phyloP scores from a whole-genome alignment of 2,329 filamentous ascomycete genomes.

The Exophiala lecanii-corni region DNA sequence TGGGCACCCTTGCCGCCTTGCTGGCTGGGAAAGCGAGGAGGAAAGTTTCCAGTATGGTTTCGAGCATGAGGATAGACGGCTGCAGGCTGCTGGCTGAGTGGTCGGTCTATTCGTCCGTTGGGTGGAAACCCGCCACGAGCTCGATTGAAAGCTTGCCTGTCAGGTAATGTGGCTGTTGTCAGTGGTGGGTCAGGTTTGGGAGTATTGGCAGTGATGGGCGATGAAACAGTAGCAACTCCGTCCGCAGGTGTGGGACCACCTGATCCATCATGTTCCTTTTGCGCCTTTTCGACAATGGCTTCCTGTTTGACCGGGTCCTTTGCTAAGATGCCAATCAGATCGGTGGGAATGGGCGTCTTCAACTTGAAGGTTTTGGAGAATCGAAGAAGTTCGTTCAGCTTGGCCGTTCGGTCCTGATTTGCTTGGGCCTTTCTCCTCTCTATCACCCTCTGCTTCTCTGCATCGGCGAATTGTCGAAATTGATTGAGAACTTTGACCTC shows the following conservation, averaged over 20 bases:
- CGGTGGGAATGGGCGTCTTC: slow-evolving; percentile 82
- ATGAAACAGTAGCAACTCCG: slow-evolving; percentile 25
- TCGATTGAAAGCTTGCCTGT: slow-evolving; percentile 46
- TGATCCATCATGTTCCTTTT: slow-evolving; percentile 64
- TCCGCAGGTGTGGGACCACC: slow-evolving; percentile 30
- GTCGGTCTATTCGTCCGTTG: slow-evolving; percentile 13
- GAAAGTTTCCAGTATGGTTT: slow-evolving; percentile 12
- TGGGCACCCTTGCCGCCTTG: slow-evolving; percentile 25
- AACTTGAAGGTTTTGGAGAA: slow-evolving; percentile 94
- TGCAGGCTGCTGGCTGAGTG: slow-evolving; percentile 32
- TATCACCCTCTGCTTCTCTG: slow-evolving; percentile 56
- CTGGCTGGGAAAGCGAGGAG: slow-evolving; percentile 16
- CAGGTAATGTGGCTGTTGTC: slow-evolving; percentile 35
- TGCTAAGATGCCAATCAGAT: slow-evolving; percentile 89
- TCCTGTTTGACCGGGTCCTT: slow-evolving; percentile 95
- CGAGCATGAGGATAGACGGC: slow-evolving; percentile 10
- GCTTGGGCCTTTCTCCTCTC: slow-evolving; percentile 53
- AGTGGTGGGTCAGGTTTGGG: slow-evolving; percentile 42
- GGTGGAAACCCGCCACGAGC: slow-evolving; percentile 40
- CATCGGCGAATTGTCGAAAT: slow-evolving; percentile 61
- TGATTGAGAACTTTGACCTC: slow-evolving; percentile 58
- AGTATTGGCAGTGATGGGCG: slow-evolving; percentile 50
- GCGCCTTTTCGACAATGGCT: slow-evolving; percentile 84
- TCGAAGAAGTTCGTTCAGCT: slow-evolving; percentile 89
- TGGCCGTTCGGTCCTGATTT: slow-evolving; percentile 77